Evolutionary conservation across 2,329 filamentous ascomycete species (phyloP).

Genomic region (Aureobasidium lini): DNA sequence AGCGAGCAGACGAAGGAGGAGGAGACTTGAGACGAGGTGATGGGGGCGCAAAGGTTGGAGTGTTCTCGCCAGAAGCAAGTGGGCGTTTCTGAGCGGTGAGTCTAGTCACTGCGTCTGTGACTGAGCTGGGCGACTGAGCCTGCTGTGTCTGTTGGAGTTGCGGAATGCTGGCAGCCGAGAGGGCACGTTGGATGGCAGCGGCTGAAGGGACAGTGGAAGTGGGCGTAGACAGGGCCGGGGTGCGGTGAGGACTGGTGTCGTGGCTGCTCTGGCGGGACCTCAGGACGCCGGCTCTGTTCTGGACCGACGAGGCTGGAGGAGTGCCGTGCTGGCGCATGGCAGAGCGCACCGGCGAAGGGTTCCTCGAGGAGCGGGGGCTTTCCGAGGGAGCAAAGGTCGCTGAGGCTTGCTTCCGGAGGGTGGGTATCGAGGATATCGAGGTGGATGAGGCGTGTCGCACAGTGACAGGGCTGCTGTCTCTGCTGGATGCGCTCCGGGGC

Average conservation of each 20-base stretch:
- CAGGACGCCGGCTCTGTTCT: constrained; percentile 22
- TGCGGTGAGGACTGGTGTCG: constrained; percentile 35
- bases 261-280: constrained; percentile 39
- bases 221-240: constrained; percentile 27
- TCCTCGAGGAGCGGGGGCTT: constrained; percentile 41
- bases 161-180: constrained; percentile 62
- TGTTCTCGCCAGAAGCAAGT: constrained; percentile 42
- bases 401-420: constrained; percentile 22
- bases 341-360: constrained; percentile 37
- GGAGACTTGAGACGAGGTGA: constrained; percentile 73
- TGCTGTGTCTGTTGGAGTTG: constrained; percentile 42
- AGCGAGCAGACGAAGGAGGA: constrained; percentile 48
- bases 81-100: constrained; percentile 56
- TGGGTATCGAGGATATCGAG: constrained; percentile 14
- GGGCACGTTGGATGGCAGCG: constrained; percentile 56
- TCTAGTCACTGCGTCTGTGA: constrained; percentile 55
- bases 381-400: constrained; percentile 26
- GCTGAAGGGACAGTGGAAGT: constrained; percentile 49
- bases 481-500: constrained; percentile 14
- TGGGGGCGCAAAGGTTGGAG: constrained; percentile 61
- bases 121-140: constrained; percentile 31
- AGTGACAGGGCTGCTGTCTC: constrained; percentile 17
- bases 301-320: constrained; percentile 15
- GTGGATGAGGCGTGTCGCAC: constrained; percentile 14
- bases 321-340: constrained; percentile 22